These are phyloP conservation scores for Talaromyces ruber DNA, from an alignment of 495 filamentous ascomycete genomes.

Conservation along the genomic window DNA sequence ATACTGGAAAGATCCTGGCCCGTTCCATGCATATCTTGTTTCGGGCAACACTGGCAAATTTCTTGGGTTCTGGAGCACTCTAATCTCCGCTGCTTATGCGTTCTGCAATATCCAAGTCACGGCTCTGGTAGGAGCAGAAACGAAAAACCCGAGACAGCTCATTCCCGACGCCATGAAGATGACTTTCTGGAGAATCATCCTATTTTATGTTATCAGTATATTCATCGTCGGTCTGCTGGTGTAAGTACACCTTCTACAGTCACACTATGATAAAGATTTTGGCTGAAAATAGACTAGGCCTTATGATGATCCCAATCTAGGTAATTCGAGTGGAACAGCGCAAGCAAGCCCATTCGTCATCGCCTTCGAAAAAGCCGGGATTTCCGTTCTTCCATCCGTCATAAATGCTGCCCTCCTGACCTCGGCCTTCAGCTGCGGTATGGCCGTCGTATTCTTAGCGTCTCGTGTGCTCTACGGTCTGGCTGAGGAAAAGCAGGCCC, in stretches of 20 bases:
- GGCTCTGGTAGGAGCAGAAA: conserved; percentile 46
- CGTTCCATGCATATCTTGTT: conserved; percentile 17
- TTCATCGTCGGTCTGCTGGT: conserved; percentile 48
- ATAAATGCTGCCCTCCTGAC: conserved; percentile 67
- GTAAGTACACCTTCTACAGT: background rate
- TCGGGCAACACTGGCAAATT: conserved; percentile 36
- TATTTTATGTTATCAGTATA: conserved; percentile 42
- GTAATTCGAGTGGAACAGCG: conserved; percentile 38
- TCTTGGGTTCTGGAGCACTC: conserved; percentile 60
- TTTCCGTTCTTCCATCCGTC: conserved; percentile 48
- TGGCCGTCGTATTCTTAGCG: conserved; percentile 23
- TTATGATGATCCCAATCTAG: conserved; percentile 39
- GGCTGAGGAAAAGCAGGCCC: conserved; percentile 23
- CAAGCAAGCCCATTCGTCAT: conserved; percentile 44
- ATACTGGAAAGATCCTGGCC: conserved; percentile 30
- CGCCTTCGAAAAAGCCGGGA: conserved; percentile 38
- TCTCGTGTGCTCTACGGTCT: conserved; percentile 43
- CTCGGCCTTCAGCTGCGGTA: conserved; percentile 48
- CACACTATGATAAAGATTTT: too few relatives aligned
- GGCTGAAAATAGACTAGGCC: conserved; percentile 7
- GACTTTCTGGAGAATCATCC: conserved; percentile 63
- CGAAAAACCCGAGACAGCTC: conserved; percentile 56
- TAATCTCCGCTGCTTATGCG: conserved; percentile 63
- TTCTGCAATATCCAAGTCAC: conserved; percentile 68
- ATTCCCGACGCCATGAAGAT: conserved; percentile 66